phyloP scores from a whole-genome alignment of 108 stramenopile species.

The Fragilaria radians region DNA sequence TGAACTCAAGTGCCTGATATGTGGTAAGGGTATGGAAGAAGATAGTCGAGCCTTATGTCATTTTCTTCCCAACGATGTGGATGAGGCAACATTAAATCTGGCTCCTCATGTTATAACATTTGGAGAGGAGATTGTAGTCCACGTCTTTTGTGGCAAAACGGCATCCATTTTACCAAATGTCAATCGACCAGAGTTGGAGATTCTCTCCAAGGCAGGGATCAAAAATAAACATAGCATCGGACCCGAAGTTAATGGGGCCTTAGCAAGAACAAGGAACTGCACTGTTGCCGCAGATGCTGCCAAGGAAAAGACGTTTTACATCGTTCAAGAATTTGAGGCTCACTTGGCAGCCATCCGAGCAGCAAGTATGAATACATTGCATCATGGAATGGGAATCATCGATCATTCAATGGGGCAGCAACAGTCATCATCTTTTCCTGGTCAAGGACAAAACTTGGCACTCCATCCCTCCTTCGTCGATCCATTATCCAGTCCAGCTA shows the following conservation, averaged over 20 bases:
- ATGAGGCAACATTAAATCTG: slow-evolving; percentile 2
- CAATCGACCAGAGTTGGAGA: slow-evolving; percentile 28
- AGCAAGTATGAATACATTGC: neutral
- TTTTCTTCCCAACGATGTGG: slow-evolving; percentile 21
- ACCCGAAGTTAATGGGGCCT: slow-evolving; percentile 32
- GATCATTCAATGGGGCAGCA: neutral
- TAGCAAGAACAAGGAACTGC: slow-evolving; percentile 26
- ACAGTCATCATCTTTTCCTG: neutral
- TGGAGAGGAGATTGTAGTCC: slow-evolving; percentile 26
- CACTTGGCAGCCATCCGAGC: slow-evolving; percentile 28
- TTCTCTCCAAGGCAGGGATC: slow-evolving; percentile 36
- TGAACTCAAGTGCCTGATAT: slow-evolving; percentile 18
- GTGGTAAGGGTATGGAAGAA: slow-evolving; percentile 18
- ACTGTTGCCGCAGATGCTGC: slow-evolving; percentile 3
- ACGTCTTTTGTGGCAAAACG: slow-evolving; percentile 42
- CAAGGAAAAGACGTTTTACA: slow-evolving; percentile 25
- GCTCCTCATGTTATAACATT: slow-evolving; percentile 8
- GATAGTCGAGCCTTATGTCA: slow-evolving; percentile 18
- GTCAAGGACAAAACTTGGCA: neutral
- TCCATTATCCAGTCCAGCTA: neutral
- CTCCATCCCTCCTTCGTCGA: neutral
- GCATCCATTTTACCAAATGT: slow-evolving; percentile 27
- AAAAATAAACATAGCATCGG: slow-evolving; percentile 46
- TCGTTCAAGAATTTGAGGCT: slow-evolving; percentile 38
- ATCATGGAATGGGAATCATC: neutral